Evolutionary conservation across 306 rosid genomes (phyloP).

Genomic region (Sicyos baderoa): DNA sequence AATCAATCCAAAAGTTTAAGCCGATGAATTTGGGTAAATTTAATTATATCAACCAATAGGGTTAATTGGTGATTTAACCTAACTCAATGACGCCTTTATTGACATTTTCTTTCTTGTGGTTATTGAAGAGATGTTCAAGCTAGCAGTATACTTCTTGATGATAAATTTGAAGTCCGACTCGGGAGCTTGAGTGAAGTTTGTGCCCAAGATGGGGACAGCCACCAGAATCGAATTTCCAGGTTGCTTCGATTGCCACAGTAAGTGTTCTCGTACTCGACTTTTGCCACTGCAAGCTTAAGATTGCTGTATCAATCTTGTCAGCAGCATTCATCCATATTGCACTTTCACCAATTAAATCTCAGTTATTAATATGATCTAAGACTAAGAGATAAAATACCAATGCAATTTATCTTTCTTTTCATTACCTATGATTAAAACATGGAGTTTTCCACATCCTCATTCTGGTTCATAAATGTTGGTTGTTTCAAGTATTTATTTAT

Average conservation of each 20-base stretch:
- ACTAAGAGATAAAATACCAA: not conserved
- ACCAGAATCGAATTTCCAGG: constrained; percentile 72
- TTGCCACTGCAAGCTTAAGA: not conserved
- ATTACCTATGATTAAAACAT: not conserved
- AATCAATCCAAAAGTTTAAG: too few relatives aligned
- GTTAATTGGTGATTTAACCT: too few relatives aligned
- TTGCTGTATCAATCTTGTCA: not conserved
- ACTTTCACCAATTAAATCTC: not conserved
- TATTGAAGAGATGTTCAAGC: constrained; percentile 85
- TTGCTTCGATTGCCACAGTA: constrained; percentile 68
- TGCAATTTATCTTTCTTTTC: not conserved
- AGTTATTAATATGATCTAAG: not conserved
- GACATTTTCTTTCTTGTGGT: constrained; percentile 22
- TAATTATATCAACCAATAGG: too few relatives aligned
- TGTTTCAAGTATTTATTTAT: not conserved
- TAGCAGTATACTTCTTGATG: constrained; percentile 88
- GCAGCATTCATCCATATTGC: not conserved
- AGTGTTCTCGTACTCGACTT: constrained; percentile 21
- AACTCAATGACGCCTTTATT: not conserved
- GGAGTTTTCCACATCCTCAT: not conserved
- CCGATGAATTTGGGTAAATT: too few relatives aligned
- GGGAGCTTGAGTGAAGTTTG: constrained; percentile 82
- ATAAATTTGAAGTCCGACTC: constrained; percentile 85
- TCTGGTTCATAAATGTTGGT: not conserved
- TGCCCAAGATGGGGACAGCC: constrained; percentile 71